Base-by-base conservation (phyloP, 768 basidiomycete genomes). In the Macrolepiota fuliginosa region DNA sequence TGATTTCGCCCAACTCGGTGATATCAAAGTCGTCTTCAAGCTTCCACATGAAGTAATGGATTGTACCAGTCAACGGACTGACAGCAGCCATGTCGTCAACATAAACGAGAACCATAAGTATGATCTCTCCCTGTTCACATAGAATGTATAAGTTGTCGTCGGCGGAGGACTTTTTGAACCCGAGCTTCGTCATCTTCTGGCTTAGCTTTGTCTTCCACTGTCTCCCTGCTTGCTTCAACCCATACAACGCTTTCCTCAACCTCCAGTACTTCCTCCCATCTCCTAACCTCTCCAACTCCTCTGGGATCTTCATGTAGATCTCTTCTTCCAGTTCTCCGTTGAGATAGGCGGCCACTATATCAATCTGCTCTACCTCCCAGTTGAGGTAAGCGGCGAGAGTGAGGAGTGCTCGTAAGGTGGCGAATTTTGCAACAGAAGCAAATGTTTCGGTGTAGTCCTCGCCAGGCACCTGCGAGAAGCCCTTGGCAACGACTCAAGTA, bases 401-500 rank as follows among this genome's bases (percentile, higher is more conserved):
- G 1, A 72, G 59, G 17, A 69, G n/a, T 11, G 63, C 27, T 1
- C 67, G 61, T 22, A 73, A 66, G 0, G 71, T 62, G 1, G 70
- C 56, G 13, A 68, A 64, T 52, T 64, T 63, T 4, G 65, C 64
- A n/a, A 68, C 59, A 4, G 75, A 71, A 0, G 72, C 61, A 56
- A 72, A 76, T 0, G 67, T 78, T 12, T 75, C 72, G 7, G 51
- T 56, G 56, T 69, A 80, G 52, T 79, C 74, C 6, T 76, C 27
- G 0, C 79, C 76, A 5, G 69, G 70, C 11, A 65, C 42, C 42
- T 75, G 73, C 0, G 62, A 64, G 61, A 61, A 74, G 2, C 71
- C 68, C 50, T 67, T 60, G 2, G 70, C 71, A 11, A 71, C 71
- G 6, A 72, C 36, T 6, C 68, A 40, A 10, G 69, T 70, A 49